phyloP scores from a whole-genome alignment of 1,284 basidiomycete species.

The Coniferiporia weirii region DNA sequence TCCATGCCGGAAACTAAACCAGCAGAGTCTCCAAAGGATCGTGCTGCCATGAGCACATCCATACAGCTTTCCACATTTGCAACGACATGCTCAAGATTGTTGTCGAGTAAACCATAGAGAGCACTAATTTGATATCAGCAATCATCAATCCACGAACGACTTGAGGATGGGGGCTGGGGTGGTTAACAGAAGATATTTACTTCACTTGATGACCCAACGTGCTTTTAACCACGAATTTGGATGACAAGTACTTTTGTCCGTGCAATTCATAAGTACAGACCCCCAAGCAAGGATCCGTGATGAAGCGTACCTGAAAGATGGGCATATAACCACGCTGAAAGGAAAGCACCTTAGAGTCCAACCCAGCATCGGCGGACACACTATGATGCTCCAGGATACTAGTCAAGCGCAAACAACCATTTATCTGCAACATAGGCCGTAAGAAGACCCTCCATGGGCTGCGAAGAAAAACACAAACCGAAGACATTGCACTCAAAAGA shows the following conservation, averaged over 20 bases:
- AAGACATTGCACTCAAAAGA: slow-evolving; percentile 39
- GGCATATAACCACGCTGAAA: slow-evolving; percentile 59
- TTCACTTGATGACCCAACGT: slow-evolving; percentile 52
- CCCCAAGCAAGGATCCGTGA: neutral
- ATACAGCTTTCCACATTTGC: slow-evolving; percentile 41
- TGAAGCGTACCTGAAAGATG: slow-evolving; percentile 44
- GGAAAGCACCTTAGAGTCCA: slow-evolving; percentile 37
- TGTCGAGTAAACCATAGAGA: slow-evolving; percentile 48
- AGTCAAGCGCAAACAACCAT: slow-evolving; percentile 44
- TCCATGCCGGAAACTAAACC: slow-evolving; percentile 32
- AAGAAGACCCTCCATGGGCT: neutral
- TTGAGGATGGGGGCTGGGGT: neutral
- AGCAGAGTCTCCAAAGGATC: slow-evolving; percentile 39
- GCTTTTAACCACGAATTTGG: slow-evolving; percentile 57
- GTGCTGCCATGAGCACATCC: slow-evolving; percentile 31
- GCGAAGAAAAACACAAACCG: slow-evolving; percentile 26
- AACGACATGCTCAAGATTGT: slow-evolving; percentile 44
- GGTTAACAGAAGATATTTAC: slow-evolving; percentile 29
- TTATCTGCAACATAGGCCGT: slow-evolving; percentile 34
- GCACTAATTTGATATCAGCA: slow-evolving; percentile 32
- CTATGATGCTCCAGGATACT: slow-evolving; percentile 46
- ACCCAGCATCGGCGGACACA: slow-evolving; percentile 37
- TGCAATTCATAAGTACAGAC: neutral
- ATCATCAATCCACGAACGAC: neutral
- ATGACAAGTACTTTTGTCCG: slow-evolving; percentile 49